phyloP scores from a whole-genome alignment of 495 filamentous ascomycete species.

The Aspergillus hancockii region DNA sequence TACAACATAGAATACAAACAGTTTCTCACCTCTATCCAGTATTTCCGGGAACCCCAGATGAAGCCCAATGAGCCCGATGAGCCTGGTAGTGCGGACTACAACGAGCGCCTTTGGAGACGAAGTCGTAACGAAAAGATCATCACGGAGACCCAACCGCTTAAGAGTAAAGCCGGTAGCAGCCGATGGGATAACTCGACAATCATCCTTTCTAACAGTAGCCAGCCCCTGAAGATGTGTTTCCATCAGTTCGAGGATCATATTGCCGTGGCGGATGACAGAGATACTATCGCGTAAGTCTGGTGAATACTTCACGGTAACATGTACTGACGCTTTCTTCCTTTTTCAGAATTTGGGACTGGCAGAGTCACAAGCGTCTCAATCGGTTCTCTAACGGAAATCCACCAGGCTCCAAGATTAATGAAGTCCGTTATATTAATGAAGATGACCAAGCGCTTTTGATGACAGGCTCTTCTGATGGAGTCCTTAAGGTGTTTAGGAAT shows the following conservation, averaged over 20 bases:
- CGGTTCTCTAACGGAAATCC: slow-evolving; percentile 95
- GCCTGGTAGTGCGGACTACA: slow-evolving; percentile 96
- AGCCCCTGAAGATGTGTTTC: slow-evolving; percentile 89
- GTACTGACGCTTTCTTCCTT: slow-evolving; percentile 27
- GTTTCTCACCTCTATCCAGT: slow-evolving; percentile 51
- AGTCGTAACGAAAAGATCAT: slow-evolving; percentile 92
- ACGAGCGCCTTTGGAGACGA: slow-evolving; percentile 88
- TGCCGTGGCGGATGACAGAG: slow-evolving; percentile 88
- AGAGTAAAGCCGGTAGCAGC: slow-evolving; percentile 77
- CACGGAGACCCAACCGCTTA: slow-evolving; percentile 86
- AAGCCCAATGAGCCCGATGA: slow-evolving; percentile 93
- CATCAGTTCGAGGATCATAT: slow-evolving; percentile 98
- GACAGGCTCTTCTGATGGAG: slow-evolving; percentile 92
- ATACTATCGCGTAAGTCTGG: slow-evolving; percentile 67
- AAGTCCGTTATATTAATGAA: slow-evolving; percentile 96
- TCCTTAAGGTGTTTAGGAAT: slow-evolving; percentile 90
- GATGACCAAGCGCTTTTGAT: slow-evolving; percentile 94
- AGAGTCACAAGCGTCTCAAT: slow-evolving; percentile 66
- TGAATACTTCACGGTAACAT: background rate
- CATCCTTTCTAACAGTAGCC: slow-evolving; percentile 81
- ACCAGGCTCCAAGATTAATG: slow-evolving; percentile 84
- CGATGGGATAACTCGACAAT: slow-evolving; percentile 78
- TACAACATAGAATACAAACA: slow-evolving; percentile 17
- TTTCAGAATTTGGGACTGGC: slow-evolving; percentile 87
- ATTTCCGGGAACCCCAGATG: slow-evolving; percentile 99